phyloP scores from a whole-genome alignment of 805 yeast species.

The Cephaloascus albidus region DNA sequence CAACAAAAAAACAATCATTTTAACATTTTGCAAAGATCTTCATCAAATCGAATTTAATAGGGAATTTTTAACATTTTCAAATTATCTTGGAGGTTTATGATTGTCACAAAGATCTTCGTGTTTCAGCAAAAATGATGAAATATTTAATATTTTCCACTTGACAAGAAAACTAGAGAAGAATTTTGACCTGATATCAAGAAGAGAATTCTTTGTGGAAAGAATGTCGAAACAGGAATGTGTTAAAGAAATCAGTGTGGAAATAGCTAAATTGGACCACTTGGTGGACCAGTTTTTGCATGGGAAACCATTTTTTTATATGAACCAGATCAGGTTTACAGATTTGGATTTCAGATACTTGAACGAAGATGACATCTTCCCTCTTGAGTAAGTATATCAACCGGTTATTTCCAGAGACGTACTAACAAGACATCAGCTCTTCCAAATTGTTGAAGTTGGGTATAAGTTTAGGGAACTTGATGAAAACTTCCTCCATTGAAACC shows the following conservation, averaged over 20 bases:
- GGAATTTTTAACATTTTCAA: no score
- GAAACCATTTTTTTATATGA: neutral
- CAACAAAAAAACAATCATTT: conserved; percentile 2
- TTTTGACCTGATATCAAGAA: no score
- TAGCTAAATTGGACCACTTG: neutral
- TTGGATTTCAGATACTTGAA: neutral
- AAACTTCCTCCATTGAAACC: conserved; percentile 15
- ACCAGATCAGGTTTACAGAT: neutral
- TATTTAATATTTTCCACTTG: no score
- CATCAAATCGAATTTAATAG: no score
- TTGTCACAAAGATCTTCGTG: no score
- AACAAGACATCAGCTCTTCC: neutral
- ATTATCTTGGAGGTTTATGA: no score
- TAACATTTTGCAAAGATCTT: no score
- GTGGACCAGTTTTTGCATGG: neutral
- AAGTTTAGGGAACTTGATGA: conserved; percentile 29
- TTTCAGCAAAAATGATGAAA: no score
- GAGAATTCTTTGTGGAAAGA: no score
- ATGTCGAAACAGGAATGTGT: neutral
- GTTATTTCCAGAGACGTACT: neutral
- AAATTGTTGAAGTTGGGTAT: conserved; percentile 30
- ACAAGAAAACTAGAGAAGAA: no score
- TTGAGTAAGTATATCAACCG: neutral
- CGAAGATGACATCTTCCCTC: neutral
- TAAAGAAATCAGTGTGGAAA: neutral